Evolutionary conservation across 176 grass and related monocot species (phyloP), one percentile per base, ranked within the genome.

Genomic region (Dendrocalamus sinicus): DNA sequence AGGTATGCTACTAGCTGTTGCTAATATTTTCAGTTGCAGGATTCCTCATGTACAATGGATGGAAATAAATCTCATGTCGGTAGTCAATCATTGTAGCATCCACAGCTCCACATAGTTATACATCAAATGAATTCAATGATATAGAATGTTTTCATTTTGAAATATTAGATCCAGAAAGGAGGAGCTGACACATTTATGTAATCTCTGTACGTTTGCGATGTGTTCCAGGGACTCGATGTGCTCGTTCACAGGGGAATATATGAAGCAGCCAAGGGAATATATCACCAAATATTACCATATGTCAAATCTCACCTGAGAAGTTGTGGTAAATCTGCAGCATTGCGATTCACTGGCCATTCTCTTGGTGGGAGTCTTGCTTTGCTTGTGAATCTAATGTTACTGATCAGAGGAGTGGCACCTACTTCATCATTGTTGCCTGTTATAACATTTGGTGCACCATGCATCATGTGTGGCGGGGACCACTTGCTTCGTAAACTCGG

Each of bases 391-490:
- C 88, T 98, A 60, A 98, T 98, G 96, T 39, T 98, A 54, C 35
- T 98, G 82, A 84, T 88, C 61, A 83, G 96, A 47, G 90, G 91
- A 3, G 90, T 79, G 28, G 90, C 39, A 8, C 84, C 91, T 0
- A 74, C 84, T 6, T 81, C 93, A 5, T 85, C 96, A 10, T 47
- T 98, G 75, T 83, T 94, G 39, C 93, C 96, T 12, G 90, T 94
- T 35, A 87, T 98, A 50, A 98, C 96, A 51, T 98, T 98, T 67
- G 96, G 96, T 57, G 88, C 96, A 24, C 93, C 96, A 48, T 93
- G 68, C 91, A 89, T 98, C 88, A 98, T 98, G 93, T 98, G 96
- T 9, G 96, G 96, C 11, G 96, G 96, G 20, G 91, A 98, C 73
- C 67, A 89, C 20, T 91, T 98, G 72, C 93, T 98, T 35, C 83